Percentiles rank a stretch among this genome's conserved stretches.
Evolutionary conservation across 768 basidiomycete species (phyloP).

Genomic region (Wakefieldia striispora): DNA sequence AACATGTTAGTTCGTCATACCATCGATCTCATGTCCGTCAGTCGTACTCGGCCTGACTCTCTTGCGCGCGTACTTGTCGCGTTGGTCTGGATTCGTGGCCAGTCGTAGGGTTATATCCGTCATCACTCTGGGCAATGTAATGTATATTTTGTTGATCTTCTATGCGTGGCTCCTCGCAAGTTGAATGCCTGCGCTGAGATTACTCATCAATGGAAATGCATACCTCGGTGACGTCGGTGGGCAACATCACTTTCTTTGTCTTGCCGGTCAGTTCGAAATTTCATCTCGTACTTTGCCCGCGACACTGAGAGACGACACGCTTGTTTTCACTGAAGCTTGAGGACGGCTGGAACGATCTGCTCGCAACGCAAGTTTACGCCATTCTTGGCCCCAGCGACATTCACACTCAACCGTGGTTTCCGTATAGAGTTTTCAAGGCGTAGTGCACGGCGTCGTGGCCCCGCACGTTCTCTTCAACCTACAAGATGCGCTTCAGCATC

Average conservation of each 20-base stretch:
- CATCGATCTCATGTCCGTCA: neutral
- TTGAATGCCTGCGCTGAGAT: too few species aligned
- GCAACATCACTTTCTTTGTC: too few species aligned
- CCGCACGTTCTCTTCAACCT: constrained; percentile 11
- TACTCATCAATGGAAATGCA: too few species aligned
- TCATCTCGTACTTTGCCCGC: too few species aligned
- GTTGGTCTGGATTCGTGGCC: neutral
- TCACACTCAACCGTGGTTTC: too few species aligned
- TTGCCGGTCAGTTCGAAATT: too few species aligned
- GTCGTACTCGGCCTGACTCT: constrained; percentile 9
- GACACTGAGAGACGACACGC: too few species aligned
- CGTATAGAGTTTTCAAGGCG: constrained; percentile 6
- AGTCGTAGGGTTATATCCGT: neutral
- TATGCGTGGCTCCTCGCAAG: neutral
- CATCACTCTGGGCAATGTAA: constrained; percentile 6
- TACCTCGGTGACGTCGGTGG: too few species aligned
- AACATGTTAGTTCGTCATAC: neutral
- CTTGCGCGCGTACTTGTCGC: neutral
- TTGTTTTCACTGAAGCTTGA: too few species aligned
- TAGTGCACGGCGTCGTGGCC: constrained; percentile 8
- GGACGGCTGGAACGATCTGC: too few species aligned
- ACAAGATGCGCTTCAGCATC: neutral
- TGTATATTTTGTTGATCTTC: constrained; percentile 9
- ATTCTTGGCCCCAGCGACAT: too few species aligned
- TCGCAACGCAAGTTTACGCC: too few species aligned